Evolutionary conservation across 1,284 basidiomycete species (phyloP).

Genomic region (Papiliotrema flavescens): DNA sequence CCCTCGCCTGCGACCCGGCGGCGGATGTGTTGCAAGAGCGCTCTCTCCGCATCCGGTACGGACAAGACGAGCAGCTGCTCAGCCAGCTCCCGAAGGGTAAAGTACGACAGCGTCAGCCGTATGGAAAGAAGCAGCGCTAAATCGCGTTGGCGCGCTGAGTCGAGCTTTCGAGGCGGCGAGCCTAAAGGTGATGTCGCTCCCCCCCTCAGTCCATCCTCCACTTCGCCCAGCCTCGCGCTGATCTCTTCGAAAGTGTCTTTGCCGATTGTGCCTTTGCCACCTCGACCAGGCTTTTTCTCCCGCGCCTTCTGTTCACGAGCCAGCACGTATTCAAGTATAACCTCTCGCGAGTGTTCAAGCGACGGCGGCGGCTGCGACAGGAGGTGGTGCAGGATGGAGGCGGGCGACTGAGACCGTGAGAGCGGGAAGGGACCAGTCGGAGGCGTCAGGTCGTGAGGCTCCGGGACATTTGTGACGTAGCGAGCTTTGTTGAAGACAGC

Average conservation of each 20-base stretch:
- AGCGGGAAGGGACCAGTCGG: slow-evolving; percentile 36
- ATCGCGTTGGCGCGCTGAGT: neutral
- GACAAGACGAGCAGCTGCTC: slow-evolving; percentile 35
- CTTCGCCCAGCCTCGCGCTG: slow-evolving; percentile 31
- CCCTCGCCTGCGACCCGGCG: slow-evolving; percentile 43
- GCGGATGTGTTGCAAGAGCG: slow-evolving; percentile 42
- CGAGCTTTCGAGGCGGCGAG: too few species aligned
- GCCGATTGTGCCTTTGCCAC: slow-evolving; percentile 46
- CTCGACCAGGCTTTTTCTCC: slow-evolving; percentile 37
- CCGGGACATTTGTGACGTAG: slow-evolving; percentile 44
- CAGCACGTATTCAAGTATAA: slow-evolving; percentile 46
- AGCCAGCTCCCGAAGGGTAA: slow-evolving; percentile 39
- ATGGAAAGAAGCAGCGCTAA: slow-evolving; percentile 38
- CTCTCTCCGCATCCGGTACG: slow-evolving; percentile 41
- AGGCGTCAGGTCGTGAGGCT: slow-evolving; percentile 40
- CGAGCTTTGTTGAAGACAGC: slow-evolving; percentile 40
- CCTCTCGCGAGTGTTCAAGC: slow-evolving; percentile 42
- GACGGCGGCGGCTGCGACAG: slow-evolving; percentile 33
- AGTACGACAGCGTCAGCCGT: slow-evolving; percentile 46
- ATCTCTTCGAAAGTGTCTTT: slow-evolving; percentile 44
- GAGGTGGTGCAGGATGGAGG: slow-evolving; percentile 35
- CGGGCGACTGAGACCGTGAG: slow-evolving; percentile 12
- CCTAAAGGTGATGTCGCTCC: neutral
- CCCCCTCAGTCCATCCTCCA: slow-evolving; percentile 38
- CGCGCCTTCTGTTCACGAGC: slow-evolving; percentile 35